Conservation (phyloP, 306 rosid genomes). For the Hippophae rhamnoides region DNA sequence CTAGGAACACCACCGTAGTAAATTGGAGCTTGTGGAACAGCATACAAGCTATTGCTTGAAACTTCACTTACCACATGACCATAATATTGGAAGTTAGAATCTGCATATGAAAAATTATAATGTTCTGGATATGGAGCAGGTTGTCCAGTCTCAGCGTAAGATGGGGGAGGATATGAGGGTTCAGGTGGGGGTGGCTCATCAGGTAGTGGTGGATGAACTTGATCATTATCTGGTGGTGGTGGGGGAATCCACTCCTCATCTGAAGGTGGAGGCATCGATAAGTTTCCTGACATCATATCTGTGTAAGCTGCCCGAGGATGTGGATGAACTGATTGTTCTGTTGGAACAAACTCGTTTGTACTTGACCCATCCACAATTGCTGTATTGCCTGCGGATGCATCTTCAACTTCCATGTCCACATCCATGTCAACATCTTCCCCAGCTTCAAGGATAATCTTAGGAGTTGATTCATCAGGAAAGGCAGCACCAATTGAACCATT, state of each 20-base stretch:
- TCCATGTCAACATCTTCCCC: constrained; percentile 95
- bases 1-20: constrained; percentile 56
- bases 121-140: constrained; percentile 46
- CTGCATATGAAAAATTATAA: constrained; percentile 46
- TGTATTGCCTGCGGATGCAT: constrained; percentile 39
- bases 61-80: constrained; percentile 47
- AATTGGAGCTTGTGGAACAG: constrained; percentile 45
- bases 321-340: constrained; percentile 32
- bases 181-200: constrained; percentile 48
- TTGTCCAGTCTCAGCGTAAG: constrained; percentile 53
- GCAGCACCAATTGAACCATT: constrained; percentile 23
- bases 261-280: constrained; percentile 50
- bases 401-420: constrained; percentile 98
- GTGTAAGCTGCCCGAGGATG: constrained; percentile 20
- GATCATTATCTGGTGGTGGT: constrained; percentile 89
- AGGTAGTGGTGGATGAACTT: constrained; percentile 82
- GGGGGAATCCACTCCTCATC: constrained; percentile 99
- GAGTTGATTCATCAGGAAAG: constrained; percentile 30
- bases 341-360: constrained; percentile 22
- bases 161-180: constrained; percentile 37
- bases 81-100: constrained; percentile 49
- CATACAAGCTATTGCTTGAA: constrained; percentile 37
- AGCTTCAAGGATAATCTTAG: not conserved
- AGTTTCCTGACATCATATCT: constrained; percentile 29
- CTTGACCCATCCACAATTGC: constrained; percentile 14